These are phyloP conservation scores for Pyrenopolyporus hunteri DNA, from an alignment of 495 filamentous ascomycete genomes.

Conservation along the genomic window DNA sequence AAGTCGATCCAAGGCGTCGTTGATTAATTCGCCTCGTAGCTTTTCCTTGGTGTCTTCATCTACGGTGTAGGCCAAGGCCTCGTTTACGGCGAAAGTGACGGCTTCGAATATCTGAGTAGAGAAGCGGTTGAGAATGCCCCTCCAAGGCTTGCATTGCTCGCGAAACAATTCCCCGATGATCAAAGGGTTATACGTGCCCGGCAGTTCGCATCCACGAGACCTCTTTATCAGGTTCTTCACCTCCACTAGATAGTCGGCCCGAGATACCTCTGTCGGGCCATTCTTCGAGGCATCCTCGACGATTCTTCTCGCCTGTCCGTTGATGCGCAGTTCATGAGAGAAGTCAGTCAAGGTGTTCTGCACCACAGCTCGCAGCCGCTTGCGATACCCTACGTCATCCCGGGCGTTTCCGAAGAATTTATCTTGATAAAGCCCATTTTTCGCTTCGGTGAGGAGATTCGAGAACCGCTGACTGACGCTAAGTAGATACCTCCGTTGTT, in stretches of 20 bases:
- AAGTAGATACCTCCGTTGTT: constrained; percentile 55
- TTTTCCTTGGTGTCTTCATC: constrained; percentile 41
- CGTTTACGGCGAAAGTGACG: constrained; percentile 34
- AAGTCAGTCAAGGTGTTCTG: constrained; percentile 43
- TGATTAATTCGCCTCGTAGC: constrained; percentile 41
- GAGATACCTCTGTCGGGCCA: constrained; percentile 20
- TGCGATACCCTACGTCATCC: constrained; percentile 6
- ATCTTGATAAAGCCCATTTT: constrained; percentile 41
- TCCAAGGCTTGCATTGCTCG: constrained; percentile 52
- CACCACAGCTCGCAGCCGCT: constrained; percentile 45
- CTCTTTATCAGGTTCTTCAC: constrained; percentile 41
- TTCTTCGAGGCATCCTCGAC: constrained; percentile 18
- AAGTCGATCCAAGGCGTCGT: constrained; percentile 39
- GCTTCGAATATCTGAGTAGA: constrained; percentile 38
- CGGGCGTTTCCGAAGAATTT: constrained; percentile 26
- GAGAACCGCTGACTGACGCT: constrained; percentile 34
- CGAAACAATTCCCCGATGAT: constrained; percentile 54
- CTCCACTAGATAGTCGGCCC: constrained; percentile 40
- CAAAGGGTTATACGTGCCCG: constrained; percentile 55
- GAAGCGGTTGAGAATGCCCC: constrained; percentile 30
- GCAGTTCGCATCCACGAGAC: constrained; percentile 51
- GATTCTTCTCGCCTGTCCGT: constrained; percentile 41
- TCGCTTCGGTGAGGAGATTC: constrained; percentile 29
- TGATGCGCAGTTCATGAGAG: constrained; percentile 37
- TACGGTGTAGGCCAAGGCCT: constrained; percentile 37